A percentile compares a stretch with the other conserved stretches of the same genome.
Conservation (phyloP, 352 stramenopile genomes). For the Pythium brassicae region DNA sequence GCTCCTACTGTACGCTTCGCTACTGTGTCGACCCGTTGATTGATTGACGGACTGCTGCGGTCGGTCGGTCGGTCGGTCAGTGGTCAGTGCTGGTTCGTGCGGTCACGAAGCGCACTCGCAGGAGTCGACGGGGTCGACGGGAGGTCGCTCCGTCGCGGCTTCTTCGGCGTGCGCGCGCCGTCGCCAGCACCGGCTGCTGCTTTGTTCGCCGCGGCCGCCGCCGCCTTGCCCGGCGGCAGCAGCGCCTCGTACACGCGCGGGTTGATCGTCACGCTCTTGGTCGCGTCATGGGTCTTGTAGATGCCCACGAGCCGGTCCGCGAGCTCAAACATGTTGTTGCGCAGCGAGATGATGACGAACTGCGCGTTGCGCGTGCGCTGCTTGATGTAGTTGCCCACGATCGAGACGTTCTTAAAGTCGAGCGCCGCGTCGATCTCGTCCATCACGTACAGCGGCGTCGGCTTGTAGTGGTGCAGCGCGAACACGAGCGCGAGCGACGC, state of each 20-base stretch:
- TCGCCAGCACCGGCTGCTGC: neutral
- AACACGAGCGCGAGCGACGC: slow-evolving; percentile 99
- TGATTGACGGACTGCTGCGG: too few relatives aligned
- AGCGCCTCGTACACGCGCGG: slow-evolving; percentile 84
- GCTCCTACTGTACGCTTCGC: too few relatives aligned
- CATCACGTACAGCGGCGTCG: slow-evolving; percentile 99
- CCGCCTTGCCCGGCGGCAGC: slow-evolving; percentile 11
- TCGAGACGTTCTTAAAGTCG: slow-evolving; percentile 99
- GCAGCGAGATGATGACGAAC: slow-evolving; percentile 99
- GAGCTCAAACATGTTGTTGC: slow-evolving; percentile 99
- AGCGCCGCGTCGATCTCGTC: slow-evolving; percentile 92
- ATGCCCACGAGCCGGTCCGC: slow-evolving; percentile 98
- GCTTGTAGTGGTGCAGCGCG: slow-evolving; percentile 99
- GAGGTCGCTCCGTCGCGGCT: slow-evolving; percentile 9
- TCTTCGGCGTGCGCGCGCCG: slow-evolving; percentile 13
- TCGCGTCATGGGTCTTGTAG: slow-evolving; percentile 99
- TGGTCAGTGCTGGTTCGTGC: slow-evolving; percentile 31
- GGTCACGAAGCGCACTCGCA: slow-evolving; percentile 25
- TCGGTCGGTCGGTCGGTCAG: too few relatives aligned
- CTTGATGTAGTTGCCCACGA: slow-evolving; percentile 99
- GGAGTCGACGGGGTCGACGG: neutral
- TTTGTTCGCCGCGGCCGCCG: neutral
- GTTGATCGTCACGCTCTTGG: slow-evolving; percentile 99
- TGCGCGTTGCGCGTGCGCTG: slow-evolving; percentile 98
- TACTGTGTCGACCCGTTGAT: too few relatives aligned